Conservation (phyloP, 305 asterid species). For the Fraxinus sp. region DNA sequence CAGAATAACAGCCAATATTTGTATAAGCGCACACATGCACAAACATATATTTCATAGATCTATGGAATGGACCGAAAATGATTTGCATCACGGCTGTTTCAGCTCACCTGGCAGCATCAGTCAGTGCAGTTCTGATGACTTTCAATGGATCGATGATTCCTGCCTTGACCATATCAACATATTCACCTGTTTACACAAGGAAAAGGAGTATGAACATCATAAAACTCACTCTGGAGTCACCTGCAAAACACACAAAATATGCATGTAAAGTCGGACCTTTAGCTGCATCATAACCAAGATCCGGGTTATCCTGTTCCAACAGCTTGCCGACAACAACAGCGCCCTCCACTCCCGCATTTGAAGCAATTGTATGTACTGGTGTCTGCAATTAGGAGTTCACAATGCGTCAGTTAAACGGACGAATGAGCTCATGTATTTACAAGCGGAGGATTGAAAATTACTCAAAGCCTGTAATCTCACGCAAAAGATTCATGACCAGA, state of each 20-base stretch:
- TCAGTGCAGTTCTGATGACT: constrained; percentile 66
- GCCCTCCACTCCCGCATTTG: constrained; percentile 66
- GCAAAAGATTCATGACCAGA: background rate
- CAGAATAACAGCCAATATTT: background rate
- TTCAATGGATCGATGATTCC: constrained; percentile 73
- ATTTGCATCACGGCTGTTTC: background rate
- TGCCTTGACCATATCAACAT: constrained; percentile 61
- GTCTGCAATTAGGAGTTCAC: constrained; percentile 30
- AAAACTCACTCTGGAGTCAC: background rate
- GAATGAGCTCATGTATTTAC: background rate
- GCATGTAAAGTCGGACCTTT: constrained; percentile 39
- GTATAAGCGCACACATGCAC: background rate
- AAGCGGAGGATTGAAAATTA: background rate
- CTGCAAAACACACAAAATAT: background rate
- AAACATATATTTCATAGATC: background rate
- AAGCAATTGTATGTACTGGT: constrained; percentile 54
- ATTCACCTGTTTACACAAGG: constrained; percentile 48
- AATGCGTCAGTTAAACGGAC: background rate
- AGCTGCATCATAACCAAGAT: constrained; percentile 69
- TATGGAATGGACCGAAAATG: background rate
- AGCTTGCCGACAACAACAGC: constrained; percentile 58
- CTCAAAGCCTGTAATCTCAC: background rate
- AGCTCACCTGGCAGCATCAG: constrained; percentile 67
- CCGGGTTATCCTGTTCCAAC: constrained; percentile 53
- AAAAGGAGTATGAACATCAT: background rate